Percentiles rank a stretch among this genome's conserved stretches.
Conservation (phyloP, 352 stramenopile genomes). For the Phytophthora brassicae region DNA sequence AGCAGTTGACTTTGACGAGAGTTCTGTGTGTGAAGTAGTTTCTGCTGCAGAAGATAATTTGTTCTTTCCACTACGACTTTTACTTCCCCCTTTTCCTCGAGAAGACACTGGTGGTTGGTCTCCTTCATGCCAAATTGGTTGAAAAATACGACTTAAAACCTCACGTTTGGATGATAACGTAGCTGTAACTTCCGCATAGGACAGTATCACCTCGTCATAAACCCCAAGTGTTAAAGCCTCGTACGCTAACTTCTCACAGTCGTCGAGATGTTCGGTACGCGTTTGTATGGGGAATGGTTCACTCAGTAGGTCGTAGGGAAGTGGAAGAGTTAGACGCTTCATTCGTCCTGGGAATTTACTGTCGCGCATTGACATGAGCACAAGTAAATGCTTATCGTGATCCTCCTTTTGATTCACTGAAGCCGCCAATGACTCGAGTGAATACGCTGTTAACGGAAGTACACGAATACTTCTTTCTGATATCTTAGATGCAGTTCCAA, state of each 20-base stretch:
- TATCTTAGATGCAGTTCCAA: neutral
- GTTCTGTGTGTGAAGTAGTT: neutral
- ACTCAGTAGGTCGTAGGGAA: slow-evolving; percentile 54
- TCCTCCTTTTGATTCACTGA: slow-evolving; percentile 7
- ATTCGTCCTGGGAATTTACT: slow-evolving; percentile 78
- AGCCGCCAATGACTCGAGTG: slow-evolving; percentile 39
- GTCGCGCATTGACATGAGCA: slow-evolving; percentile 75
- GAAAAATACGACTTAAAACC: slow-evolving; percentile 40
- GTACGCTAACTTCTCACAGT: slow-evolving; percentile 51
- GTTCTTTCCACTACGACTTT: slow-evolving; percentile 1
- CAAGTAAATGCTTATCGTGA: slow-evolving; percentile 23
- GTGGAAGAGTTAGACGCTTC: slow-evolving; percentile 63
- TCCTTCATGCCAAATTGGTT: slow-evolving; percentile 37
- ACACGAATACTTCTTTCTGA: slow-evolving; percentile 37
- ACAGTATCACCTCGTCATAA: slow-evolving; percentile 49
- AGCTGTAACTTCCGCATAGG: slow-evolving; percentile 43
- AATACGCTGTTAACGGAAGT: slow-evolving; percentile 45
- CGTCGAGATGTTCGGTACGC: slow-evolving; percentile 47
- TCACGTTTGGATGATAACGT: slow-evolving; percentile 30
- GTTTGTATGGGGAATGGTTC: slow-evolving; percentile 62
- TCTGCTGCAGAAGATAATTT: neutral
- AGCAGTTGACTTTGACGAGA: neutral
- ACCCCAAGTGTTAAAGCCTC: slow-evolving; percentile 39
- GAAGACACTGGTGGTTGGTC: slow-evolving; percentile 7
- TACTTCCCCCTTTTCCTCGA: neutral